Evolutionary conservation across 202 grass and related monocot species (phyloP), one percentile per base, ranked within the genome.

Genomic region (Tripidium arundinaceum): DNA sequence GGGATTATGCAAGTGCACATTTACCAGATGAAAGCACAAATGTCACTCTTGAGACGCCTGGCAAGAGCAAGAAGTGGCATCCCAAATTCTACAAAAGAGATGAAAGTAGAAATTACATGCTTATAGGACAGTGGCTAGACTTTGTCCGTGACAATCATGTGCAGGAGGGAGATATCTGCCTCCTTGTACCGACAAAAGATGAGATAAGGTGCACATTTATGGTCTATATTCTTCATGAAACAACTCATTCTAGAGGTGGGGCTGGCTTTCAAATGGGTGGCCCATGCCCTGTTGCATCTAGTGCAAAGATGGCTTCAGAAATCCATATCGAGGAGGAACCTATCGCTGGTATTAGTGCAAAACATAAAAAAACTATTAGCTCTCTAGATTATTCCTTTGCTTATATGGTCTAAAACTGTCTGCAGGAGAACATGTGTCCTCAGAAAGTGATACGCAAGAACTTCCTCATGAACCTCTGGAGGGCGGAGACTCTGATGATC

Each of bases 121-220:
- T 89, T 65, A 70, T 19, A 4, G 77, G 70, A 55, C 27, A 61
- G 41, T 97, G 90, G 86, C 60, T 37, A 77, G 34, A 82, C 3
- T 97, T 97, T 78, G 76, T 76, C 21, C 15, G 0, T 70, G 88
- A 97, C 49, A 93, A 91, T 74, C 72, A 47, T 49, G 46, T 93
- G 62, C 55, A 87, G 62, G 66, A 86, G 64, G 87, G 74, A 70
- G 79, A 90, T 78, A 36, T 84, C 46, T 84, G 73, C 42, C 22
- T 86, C 31, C 77, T 92, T 75, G 52, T 84, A 62, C 87, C 80
- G 27, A 66, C 65, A 72, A 86, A 83, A 46, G 84, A 39, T 49
- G 36, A 49, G 25, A 22, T 24, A 28, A 74, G 33, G 13, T 55
- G 52, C 24, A 83, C 63, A 11, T 65, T 88, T 55, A 75, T 16